Evolutionary conservation across 495 filamentous ascomycete species (phyloP).

Genomic region (Penicillium macrosclerotiorum): DNA sequence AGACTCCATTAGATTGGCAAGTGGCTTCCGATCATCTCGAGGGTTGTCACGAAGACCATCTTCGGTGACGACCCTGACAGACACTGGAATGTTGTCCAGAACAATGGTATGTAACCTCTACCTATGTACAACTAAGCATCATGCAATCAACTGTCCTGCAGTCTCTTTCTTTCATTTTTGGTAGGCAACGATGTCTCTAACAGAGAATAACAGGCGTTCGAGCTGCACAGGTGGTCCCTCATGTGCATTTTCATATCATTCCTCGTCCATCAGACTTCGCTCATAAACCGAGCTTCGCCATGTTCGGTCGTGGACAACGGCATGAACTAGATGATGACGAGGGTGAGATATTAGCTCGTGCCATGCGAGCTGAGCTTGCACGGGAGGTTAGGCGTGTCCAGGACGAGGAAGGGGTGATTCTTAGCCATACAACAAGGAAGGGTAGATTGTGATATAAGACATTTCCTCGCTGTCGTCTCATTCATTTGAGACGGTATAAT

Average conservation of each 20-base stretch:
- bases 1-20: conserved; percentile 47
- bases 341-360: conserved; percentile 58
- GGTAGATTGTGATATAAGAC: conserved; percentile 24
- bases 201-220: conserved; percentile 51
- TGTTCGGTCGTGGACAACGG: conserved; percentile 82
- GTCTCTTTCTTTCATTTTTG: not conserved
- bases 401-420: conserved; percentile 42
- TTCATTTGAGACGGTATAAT: no score
- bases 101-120: conserved; percentile 64
- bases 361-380: conserved; percentile 61
- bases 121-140: not conserved
- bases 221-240: conserved; percentile 86
- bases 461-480: not conserved
- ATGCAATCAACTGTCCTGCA: not conserved
- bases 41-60: conserved; percentile 59
- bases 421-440: conserved; percentile 20
- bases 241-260: conserved; percentile 92
- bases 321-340: conserved; percentile 87
- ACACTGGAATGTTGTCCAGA: conserved; percentile 86
- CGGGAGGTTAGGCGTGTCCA: conserved; percentile 50
- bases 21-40: conserved; percentile 73
- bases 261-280: conserved; percentile 54
- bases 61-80: conserved; percentile 32
- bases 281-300: conserved; percentile 58
- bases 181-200: conserved; percentile 2